Evolutionary conservation across 140 eudicot species (phyloP), one percentile per base, ranked within the genome.

Genomic region (Stevia rebaudiana): DNA sequence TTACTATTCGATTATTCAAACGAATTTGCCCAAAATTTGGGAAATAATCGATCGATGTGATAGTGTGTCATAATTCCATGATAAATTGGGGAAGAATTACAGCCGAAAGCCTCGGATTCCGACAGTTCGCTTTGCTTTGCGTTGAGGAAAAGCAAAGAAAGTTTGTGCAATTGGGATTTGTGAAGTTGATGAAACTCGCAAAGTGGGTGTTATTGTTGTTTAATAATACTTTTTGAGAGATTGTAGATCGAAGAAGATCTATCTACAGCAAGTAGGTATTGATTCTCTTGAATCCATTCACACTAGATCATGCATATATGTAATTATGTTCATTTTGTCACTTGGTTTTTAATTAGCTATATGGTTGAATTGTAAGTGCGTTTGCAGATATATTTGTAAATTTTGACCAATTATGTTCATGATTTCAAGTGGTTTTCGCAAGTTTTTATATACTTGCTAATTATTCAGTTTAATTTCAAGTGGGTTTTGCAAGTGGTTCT

Each of bases 121-220:
- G 78, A 73, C 74, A 59, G 60, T 50, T 55, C 3, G 3, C 23
- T 59, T 74, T 68, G 79, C 70, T 75, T 75, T 68, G 79, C 75
- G 65, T 75, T 51, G 9, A 75, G 79, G 79, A 61, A 75, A 75
- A 75, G 79, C 64, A 67, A 74, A 48, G n/a, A 59, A 58, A 74
- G 79, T 47, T 36, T 28, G 33, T 74, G 73, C 35, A 74, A 43
- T 46, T 58, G 62, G 73, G 78, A 28, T 67, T 74, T 67, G 78
- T 31, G 68, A 65, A 56, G 56, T 64, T 71, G 64, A 39, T 31
- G 76, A 54, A 54, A 52, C 7, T 63, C 56, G 78, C 68, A 73
- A 73, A 65, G 78, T 73, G 66, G 67, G 55, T 48, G 57, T 36
- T 10, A 49, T 11, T 57, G 11, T 35, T 19, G 30, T 44, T 58